Evolutionary conservation across 2,329 filamentous ascomycete species (phyloP).

Genomic region (Claviceps maximensis): DNA sequence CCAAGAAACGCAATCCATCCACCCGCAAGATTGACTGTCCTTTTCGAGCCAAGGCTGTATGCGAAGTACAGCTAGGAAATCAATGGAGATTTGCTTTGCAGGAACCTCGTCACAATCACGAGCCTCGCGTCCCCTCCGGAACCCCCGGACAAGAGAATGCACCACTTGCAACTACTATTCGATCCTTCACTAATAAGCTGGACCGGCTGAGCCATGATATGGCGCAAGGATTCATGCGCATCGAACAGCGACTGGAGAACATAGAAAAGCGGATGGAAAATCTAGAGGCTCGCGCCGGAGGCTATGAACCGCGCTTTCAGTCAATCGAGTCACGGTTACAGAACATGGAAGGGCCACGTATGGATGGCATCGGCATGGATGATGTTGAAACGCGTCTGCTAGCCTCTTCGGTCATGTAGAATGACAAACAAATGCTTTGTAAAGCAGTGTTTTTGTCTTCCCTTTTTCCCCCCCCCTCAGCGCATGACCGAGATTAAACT

Average conservation of each 20-base stretch:
- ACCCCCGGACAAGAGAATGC: slow-evolving; percentile 44
- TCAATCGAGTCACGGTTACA: slow-evolving; percentile 29
- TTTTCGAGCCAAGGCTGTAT: slow-evolving; percentile 50
- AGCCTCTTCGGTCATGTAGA: slow-evolving; percentile 31
- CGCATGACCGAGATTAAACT: no score
- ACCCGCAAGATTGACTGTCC: slow-evolving; percentile 52
- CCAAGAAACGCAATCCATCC: slow-evolving; percentile 50
- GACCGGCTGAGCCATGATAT: slow-evolving; percentile 46
- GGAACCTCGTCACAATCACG: slow-evolving; percentile 47
- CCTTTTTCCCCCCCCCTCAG: no score
- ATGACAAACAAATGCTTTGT: slow-evolving; percentile 4
- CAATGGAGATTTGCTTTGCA: slow-evolving; percentile 53
- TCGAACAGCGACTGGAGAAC: slow-evolving; percentile 36
- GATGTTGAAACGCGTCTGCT: slow-evolving; percentile 31
- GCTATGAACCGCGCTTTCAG: slow-evolving; percentile 32
- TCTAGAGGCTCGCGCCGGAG: slow-evolving; percentile 32
- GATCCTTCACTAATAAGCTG: slow-evolving; percentile 45
- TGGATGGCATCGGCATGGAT: slow-evolving; percentile 31
- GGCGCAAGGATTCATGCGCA: slow-evolving; percentile 35
- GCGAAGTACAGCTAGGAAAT: slow-evolving; percentile 47
- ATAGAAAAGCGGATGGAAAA: slow-evolving; percentile 43
- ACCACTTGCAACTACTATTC: slow-evolving; percentile 42
- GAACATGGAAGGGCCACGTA: slow-evolving; percentile 27
- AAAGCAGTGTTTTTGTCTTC: not conserved
- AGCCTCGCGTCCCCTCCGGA: slow-evolving; percentile 41